These are phyloP conservation scores for Cyphellophora attinorum DNA, from an alignment of 2,329 filamentous ascomycete genomes.

Conservation along the genomic window DNA sequence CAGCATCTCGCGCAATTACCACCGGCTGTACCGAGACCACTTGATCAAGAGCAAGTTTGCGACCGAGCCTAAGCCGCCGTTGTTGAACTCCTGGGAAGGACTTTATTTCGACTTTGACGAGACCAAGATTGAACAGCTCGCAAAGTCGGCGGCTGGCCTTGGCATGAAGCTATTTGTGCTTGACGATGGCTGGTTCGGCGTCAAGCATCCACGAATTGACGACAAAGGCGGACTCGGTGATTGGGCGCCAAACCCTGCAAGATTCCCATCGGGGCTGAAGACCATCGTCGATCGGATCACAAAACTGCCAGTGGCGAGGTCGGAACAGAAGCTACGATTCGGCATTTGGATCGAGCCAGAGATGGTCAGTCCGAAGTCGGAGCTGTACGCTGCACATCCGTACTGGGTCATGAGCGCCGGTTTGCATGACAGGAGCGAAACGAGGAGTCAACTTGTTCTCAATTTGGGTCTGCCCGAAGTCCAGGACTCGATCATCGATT, in stretches of 20 bases:
- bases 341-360: too few relatives aligned
- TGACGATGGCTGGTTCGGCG: conserved; percentile 60
- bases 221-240: conserved; percentile 54
- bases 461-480: too few relatives aligned
- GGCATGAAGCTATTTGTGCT: conserved; percentile 56
- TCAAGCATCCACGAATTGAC: conserved; percentile 49
- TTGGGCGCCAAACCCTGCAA: conserved; percentile 49
- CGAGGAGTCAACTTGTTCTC: too few relatives aligned
- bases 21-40: conserved; percentile 52
- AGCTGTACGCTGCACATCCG: too few relatives aligned
- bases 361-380: too few relatives aligned
- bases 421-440: too few relatives aligned
- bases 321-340: too few relatives aligned
- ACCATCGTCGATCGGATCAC: conserved; percentile 44
- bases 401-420: too few relatives aligned
- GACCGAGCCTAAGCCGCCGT: conserved; percentile 40
- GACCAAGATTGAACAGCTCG: conserved; percentile 45
- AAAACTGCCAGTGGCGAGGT: conserved; percentile 37
- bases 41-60: conserved; percentile 50
- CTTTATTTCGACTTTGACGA: conserved; percentile 50
- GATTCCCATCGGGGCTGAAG: conserved; percentile 49
- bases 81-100: conserved; percentile 60
- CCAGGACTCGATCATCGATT: too few relatives aligned
- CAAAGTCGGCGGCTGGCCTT: conserved; percentile 46
- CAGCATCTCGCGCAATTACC: conserved; percentile 53